phyloP scores from a whole-genome alignment of 441 rosid genomes.

The Bocquillonia castaneifolia region DNA sequence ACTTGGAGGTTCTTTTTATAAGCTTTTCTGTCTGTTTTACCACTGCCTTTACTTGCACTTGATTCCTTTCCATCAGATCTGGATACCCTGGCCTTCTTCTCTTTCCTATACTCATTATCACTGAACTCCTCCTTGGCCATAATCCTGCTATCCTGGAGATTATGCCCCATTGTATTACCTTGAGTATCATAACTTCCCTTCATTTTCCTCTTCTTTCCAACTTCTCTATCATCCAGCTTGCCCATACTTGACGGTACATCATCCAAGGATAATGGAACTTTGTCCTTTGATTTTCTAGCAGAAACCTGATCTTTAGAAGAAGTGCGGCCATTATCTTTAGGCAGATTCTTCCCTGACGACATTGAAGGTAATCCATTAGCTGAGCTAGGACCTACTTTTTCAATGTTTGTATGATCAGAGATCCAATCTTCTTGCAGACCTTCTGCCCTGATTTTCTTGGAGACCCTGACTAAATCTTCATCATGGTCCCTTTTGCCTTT shows the following conservation, averaged over 20 bases:
- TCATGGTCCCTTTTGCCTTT: slow-evolving; percentile 53
- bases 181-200: slow-evolving; percentile 41
- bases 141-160: slow-evolving; percentile 34
- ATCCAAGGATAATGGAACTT: slow-evolving; percentile 38
- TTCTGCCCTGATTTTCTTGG: slow-evolving; percentile 67
- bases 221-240: slow-evolving; percentile 40
- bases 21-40: slow-evolving; percentile 50
- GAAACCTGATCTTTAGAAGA: slow-evolving; percentile 37
- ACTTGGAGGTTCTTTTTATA: slow-evolving; percentile 34
- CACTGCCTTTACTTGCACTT: slow-evolving; percentile 47
- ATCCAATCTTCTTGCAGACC: slow-evolving; percentile 41
- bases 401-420: slow-evolving; percentile 34
- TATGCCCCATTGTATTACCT: slow-evolving; percentile 29
- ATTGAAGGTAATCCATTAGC: slow-evolving; percentile 44
- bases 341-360: slow-evolving; percentile 42
- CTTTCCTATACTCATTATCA: slow-evolving; percentile 48
- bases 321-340: slow-evolving; percentile 33
- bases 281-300: slow-evolving; percentile 45
- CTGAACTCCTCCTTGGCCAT: slow-evolving; percentile 45
- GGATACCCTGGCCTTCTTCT: slow-evolving; percentile 56
- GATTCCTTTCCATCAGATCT: slow-evolving; percentile 59
- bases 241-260: slow-evolving; percentile 34
- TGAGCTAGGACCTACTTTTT: slow-evolving; percentile 44
- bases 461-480: slow-evolving; percentile 40
- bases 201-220: slow-evolving; percentile 53